A percentile compares a stretch with the other conserved stretches of the same genome.
Conservation (phyloP, 768 basidiomycete species). For the Lentinus tigrinus region DNA sequence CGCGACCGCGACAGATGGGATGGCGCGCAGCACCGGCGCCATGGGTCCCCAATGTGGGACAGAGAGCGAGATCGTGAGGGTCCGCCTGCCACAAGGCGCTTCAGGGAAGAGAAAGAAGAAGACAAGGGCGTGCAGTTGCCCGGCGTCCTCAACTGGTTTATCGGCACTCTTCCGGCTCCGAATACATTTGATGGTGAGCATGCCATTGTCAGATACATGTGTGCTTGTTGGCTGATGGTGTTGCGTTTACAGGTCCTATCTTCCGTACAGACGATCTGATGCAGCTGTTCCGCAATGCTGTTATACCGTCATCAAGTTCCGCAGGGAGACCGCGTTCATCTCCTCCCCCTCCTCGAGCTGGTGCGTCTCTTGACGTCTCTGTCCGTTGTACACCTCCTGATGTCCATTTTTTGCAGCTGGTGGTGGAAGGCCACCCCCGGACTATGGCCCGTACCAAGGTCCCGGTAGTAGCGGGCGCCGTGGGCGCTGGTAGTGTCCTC, state of each 20-base stretch:
- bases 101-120: slow-evolving; percentile 43
- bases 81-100: slow-evolving; percentile 34
- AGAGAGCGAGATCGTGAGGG: slow-evolving; percentile 44
- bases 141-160: slow-evolving; percentile 75
- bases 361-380: slow-evolving; percentile 29
- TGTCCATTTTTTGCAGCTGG: not conserved
- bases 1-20: slow-evolving; percentile 49
- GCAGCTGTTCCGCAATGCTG: slow-evolving; percentile 77
- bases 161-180: slow-evolving; percentile 73
- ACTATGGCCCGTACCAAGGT: slow-evolving; percentile 86
- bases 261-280: slow-evolving; percentile 91
- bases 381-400: not conserved
- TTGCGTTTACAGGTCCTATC: slow-evolving; percentile 64
- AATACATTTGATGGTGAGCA: slow-evolving; percentile 78
- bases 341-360: slow-evolving; percentile 44
- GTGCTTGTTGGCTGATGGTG: not conserved
- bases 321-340: slow-evolving; percentile 49
- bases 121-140: slow-evolving; percentile 41
- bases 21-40: slow-evolving; percentile 34
- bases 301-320: slow-evolving; percentile 65
- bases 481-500: slow-evolving; percentile 35
- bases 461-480: slow-evolving; percentile 48
- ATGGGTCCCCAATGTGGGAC: slow-evolving; percentile 47
- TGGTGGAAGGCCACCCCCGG: slow-evolving; percentile 78
- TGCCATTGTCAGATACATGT: slow-evolving; percentile 18